These are phyloP conservation scores for Leishmania tarentolae DNA, from an alignment of 208 protist genomes.

Conservation along the genomic window DNA sequence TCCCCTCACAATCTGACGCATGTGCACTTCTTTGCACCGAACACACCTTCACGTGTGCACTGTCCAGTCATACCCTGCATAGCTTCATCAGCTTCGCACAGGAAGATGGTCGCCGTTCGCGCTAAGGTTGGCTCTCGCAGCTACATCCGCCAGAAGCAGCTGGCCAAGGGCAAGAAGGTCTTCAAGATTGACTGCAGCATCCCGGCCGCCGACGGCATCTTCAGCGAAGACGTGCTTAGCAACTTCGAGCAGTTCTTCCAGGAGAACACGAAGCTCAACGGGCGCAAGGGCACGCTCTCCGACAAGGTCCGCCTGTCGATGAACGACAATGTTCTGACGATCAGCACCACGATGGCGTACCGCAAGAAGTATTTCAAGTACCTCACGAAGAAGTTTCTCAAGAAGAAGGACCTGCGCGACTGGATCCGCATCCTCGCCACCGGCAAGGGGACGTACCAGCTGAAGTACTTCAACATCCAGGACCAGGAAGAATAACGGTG, in stretches of 20 bases:
- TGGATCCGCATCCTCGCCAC: slow-evolving; percentile 97
- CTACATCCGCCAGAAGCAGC: slow-evolving; percentile 80
- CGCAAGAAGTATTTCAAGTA: slow-evolving; percentile 99
- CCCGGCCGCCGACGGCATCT: slow-evolving; percentile 67
- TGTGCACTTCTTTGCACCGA: neutral
- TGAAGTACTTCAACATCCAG: slow-evolving; percentile 98
- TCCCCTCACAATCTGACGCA: neutral
- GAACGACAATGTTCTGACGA: slow-evolving; percentile 92
- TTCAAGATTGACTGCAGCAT: slow-evolving; percentile 86
- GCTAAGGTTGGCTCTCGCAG: slow-evolving; percentile 89
- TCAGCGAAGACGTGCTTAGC: slow-evolving; percentile 85
- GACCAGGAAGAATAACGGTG: slow-evolving; percentile 87
- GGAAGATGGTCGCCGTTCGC: slow-evolving; percentile 89
- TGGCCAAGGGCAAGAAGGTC: slow-evolving; percentile 89
- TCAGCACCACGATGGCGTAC: slow-evolving; percentile 93
- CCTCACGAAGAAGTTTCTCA: slow-evolving; percentile 99
- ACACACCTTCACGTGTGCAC: neutral
- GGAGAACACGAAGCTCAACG: slow-evolving; percentile 98
- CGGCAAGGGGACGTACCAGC: slow-evolving; percentile 95
- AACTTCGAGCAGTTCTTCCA: slow-evolving; percentile 97
- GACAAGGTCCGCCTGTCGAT: slow-evolving; percentile 90
- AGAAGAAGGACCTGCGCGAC: slow-evolving; percentile 98
- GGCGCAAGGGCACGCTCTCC: slow-evolving; percentile 97
- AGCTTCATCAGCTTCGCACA: neutral
- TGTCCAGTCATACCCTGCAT: slow-evolving; percentile 1